Conservation (phyloP, 768 basidiomycete species). For the Leccinum subgranulosum region DNA sequence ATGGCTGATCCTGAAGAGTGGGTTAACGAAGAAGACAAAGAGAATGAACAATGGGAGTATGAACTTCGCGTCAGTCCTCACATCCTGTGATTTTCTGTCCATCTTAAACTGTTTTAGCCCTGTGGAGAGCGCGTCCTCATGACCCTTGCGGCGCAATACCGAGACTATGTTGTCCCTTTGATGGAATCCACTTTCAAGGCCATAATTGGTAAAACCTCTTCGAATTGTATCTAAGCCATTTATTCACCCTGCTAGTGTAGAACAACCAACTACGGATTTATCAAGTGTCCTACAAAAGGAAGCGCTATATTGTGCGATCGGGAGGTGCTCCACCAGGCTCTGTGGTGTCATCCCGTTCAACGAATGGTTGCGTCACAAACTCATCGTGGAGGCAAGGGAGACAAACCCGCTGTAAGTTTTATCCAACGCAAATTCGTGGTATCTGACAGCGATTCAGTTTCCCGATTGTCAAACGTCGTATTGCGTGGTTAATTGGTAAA, state of each 20-base stretch:
- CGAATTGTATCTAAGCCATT: not conserved
- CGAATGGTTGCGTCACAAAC: constrained; percentile 61
- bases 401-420: constrained; percentile 53
- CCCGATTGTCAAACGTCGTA: constrained; percentile 89
- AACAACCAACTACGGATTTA: constrained; percentile 50
- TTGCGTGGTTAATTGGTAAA: constrained; percentile 92
- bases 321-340: constrained; percentile 70
- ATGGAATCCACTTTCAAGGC: constrained; percentile 58
- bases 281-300: constrained; percentile 72
- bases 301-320: constrained; percentile 84
- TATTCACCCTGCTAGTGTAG: constrained; percentile 20
- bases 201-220: constrained; percentile 46
- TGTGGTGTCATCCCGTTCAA: constrained; percentile 65
- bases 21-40: constrained; percentile 86
- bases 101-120: constrained; percentile 47
- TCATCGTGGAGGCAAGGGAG: constrained; percentile 57
- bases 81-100: not conserved
- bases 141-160: constrained; percentile 69
- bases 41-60: constrained; percentile 90
- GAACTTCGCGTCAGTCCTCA: constrained; percentile 71
- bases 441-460: constrained; percentile 47
- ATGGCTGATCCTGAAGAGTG: constrained; percentile 91
- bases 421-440: not conserved
- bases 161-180: constrained; percentile 64
- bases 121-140: constrained; percentile 92